A percentile compares a stretch with the other conserved stretches of the same genome.
These are phyloP conservation scores for Cladophialophora exuberans DNA, from an alignment of 2,329 filamentous ascomycete species.

Conservation along the genomic window DNA sequence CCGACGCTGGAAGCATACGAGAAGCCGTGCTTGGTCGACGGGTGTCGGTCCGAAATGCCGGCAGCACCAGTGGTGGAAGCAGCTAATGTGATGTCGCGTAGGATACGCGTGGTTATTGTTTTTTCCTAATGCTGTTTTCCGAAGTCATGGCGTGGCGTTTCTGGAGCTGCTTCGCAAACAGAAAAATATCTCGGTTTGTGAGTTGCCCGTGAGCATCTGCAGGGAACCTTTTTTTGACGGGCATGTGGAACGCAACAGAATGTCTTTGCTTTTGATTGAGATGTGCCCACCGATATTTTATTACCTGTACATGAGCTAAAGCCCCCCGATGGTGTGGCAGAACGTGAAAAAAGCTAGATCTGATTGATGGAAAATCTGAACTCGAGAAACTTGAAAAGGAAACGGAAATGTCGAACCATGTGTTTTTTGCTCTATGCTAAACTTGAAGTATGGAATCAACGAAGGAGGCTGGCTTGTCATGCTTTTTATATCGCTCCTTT, in stretches of 20 bases:
- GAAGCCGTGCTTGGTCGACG: constrained; percentile 30
- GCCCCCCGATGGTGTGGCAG: neutral
- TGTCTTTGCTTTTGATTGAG: constrained; percentile 18
- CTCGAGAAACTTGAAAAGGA: no score
- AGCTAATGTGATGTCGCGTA: constrained; percentile 5
- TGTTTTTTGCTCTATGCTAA: no score
- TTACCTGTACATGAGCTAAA: constrained; percentile 17
- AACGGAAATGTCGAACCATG: constrained; percentile 9
- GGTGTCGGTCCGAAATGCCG: constrained; percentile 24
- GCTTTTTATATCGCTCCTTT: neutral
- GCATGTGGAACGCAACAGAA: constrained; percentile 15
- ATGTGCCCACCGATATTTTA: constrained; percentile 9
- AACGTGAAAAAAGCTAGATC: constrained; percentile 11
- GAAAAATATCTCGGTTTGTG: neutral
- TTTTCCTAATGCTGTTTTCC: constrained; percentile 7
- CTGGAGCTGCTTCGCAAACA: constrained; percentile 1
- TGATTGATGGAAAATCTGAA: constrained; percentile 12
- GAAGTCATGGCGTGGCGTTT: constrained; percentile 21
- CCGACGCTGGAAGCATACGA: constrained; percentile 30
- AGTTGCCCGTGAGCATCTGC: constrained; percentile 4
- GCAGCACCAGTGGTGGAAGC: constrained; percentile 4
- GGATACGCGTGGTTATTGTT: no score
- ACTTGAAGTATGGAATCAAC: no score
- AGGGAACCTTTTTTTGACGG: neutral
- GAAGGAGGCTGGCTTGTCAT: neutral